Conservation (phyloP, 805 yeast genomes). For the Dipodascopsis uninucleata region DNA sequence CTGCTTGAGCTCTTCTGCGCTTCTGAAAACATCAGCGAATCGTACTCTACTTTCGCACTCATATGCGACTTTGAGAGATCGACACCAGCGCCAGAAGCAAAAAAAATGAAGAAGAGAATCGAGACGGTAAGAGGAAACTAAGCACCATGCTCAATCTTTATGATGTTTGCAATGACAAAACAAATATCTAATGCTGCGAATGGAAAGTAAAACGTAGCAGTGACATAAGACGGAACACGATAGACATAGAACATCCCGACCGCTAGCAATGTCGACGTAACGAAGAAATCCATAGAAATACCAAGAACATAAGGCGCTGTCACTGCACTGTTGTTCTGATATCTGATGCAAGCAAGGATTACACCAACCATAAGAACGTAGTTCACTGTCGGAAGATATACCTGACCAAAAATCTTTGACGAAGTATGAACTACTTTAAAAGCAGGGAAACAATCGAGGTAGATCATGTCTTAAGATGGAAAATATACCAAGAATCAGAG, state of each 20-base stretch:
- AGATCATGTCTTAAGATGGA: slow-evolving; percentile 51
- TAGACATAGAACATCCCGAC: slow-evolving; percentile 48
- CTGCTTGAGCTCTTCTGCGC: too few relatives aligned
- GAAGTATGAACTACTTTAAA: slow-evolving; percentile 48
- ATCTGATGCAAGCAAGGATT: slow-evolving; percentile 50
- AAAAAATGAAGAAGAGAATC: slow-evolving; percentile 40
- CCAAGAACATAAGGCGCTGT: slow-evolving; percentile 63
- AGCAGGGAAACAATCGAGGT: slow-evolving; percentile 53
- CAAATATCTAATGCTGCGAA: slow-evolving; percentile 49
- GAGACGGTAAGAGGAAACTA: slow-evolving; percentile 57
- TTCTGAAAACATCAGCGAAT: too few relatives aligned
- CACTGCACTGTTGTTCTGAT: slow-evolving; percentile 47
- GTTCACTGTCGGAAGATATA: slow-evolving; percentile 52
- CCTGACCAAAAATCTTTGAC: slow-evolving; percentile 45
- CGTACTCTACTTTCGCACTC: too few relatives aligned
- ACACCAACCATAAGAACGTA: slow-evolving; percentile 52
- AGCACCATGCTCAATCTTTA: slow-evolving; percentile 56
- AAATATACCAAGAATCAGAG: slow-evolving; percentile 54
- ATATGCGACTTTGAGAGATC: slow-evolving; percentile 36
- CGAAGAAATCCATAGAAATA: slow-evolving; percentile 51
- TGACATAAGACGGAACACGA: slow-evolving; percentile 36
- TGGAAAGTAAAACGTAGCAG: slow-evolving; percentile 38
- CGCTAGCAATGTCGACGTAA: slow-evolving; percentile 48
- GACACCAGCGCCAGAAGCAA: slow-evolving; percentile 48
- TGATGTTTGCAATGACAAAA: slow-evolving; percentile 47